These are phyloP conservation scores for Crithidia expoeki DNA, from an alignment of 208 protist species.

Conservation along the genomic window DNA sequence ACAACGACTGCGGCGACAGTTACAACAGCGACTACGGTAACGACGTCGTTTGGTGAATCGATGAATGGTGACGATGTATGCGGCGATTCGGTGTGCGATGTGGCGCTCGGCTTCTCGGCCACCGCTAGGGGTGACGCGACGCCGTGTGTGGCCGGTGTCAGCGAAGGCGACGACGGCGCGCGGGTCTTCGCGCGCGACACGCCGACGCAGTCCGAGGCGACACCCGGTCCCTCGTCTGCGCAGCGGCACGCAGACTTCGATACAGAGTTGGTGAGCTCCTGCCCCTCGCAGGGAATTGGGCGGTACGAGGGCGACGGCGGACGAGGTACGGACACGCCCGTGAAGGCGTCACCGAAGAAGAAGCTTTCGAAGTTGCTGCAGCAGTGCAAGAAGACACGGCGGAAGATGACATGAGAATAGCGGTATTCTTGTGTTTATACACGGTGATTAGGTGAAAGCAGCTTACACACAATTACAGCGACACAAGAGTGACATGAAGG, in stretches of 20 bases:
- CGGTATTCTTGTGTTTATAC: too few species aligned
- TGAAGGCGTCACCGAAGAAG: neutral
- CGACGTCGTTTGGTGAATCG: neutral
- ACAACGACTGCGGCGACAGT: neutral
- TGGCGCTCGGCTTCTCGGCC: conserved; percentile 4
- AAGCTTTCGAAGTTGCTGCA: conserved; percentile 13
- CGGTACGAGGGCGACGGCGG: neutral
- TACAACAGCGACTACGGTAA: neutral
- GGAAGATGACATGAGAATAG: conserved; percentile 2
- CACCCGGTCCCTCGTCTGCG: conserved; percentile 5
- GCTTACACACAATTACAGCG: neutral
- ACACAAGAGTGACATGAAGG: too few species aligned
- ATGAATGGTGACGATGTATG: neutral
- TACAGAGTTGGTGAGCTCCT: conserved; percentile 1
- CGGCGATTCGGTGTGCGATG: conserved; percentile 8
- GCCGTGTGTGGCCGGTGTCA: neutral
- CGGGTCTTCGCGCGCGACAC: neutral
- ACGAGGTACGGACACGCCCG: neutral
- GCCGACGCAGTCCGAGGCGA: conserved; percentile 7
- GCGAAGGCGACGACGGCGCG: neutral
- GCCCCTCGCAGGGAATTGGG: neutral
- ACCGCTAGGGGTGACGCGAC: conserved; percentile 6
- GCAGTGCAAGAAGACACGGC: conserved; percentile 12
- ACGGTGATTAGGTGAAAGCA: neutral
- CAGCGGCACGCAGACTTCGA: neutral